Base-by-base conservation (phyloP, 805 yeast species). In the Schwanniomyces vanrijiae region DNA sequence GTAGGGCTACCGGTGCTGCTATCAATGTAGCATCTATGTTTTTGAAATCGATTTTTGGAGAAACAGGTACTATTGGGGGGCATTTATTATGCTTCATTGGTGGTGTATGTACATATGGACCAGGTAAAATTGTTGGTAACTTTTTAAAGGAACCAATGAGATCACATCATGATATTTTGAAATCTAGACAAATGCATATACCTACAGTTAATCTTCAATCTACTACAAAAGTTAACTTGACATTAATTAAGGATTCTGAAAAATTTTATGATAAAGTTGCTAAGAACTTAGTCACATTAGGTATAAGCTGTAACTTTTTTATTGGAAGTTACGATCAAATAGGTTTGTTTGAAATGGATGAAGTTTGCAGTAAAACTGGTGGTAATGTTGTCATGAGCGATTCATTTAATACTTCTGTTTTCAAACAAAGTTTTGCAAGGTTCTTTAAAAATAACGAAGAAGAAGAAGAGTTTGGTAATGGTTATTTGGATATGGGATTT, bases 281-380 rank as follows among this genome's bases (percentile, higher is more conserved):
- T 2, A 66, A 69, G 21, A 60, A 58, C 14, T 69, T 81, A 19
- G 73, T 81, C 0, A 52, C 65, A 3, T 71, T 75, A 51, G 87
- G 88, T 0, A 76, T 81, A 45, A 69, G 82, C 5, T 68, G 83
- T 40, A 80, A 82, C 55, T 60, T 83, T 18, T 82, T 83, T 52
- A 76, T 82, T 47, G 89, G 89, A 13, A 75, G 84, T 10, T 83
- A 83, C 59, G 89, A 84, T 61, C 90, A 84, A 61, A 75, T 82
- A 38, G 90, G 90, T 0, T 66, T 84, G 26, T 77, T 67, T 51
- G 90, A 84, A 59, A 84, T 84, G 89, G 83, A 80, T 48, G 69
- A 75, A 13, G 62, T 83, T 9, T 68, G 81, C 43, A 72, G 75
- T 55, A 71, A 71, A 48, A 82, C 88, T 9, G 89, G 89, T 22